Evolutionary conservation across 768 basidiomycete species (phyloP).

Genomic region (Lactarius deliciosus): DNA sequence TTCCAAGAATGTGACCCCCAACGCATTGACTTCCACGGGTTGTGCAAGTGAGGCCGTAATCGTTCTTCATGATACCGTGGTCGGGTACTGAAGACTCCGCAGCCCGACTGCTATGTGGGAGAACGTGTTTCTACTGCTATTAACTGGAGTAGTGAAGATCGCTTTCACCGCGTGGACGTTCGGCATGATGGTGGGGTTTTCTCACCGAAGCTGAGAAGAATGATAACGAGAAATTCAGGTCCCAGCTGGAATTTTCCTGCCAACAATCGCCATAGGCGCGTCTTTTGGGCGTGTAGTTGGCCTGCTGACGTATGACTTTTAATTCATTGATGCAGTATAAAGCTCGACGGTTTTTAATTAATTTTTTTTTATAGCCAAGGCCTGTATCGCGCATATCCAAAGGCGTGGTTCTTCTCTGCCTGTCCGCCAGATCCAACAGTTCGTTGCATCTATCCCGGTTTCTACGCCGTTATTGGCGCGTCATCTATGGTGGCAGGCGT

Average conservation of each 20-base stretch:
- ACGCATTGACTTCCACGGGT: conserved; percentile 66
- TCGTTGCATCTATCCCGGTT: conserved; percentile 70
- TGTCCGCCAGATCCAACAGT: conserved; percentile 72
- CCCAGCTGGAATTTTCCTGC: conserved; percentile 74
- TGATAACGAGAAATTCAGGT: conserved; percentile 42
- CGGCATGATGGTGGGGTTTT: conserved; percentile 61
- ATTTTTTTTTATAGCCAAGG: conserved; percentile 55
- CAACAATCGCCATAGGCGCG: conserved; percentile 73
- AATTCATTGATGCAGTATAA: background rate
- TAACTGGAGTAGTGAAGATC: conserved; percentile 63
- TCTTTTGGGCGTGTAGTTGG: conserved; percentile 71
- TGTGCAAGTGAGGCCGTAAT: conserved; percentile 66
- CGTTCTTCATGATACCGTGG: background rate
- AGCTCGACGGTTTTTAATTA: background rate
- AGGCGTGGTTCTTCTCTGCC: conserved; percentile 66
- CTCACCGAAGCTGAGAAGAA: background rate
- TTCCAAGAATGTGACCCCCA: conserved; percentile 78
- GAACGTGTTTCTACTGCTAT: conserved; percentile 63
- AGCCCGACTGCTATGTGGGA: conserved; percentile 67
- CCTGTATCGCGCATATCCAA: conserved; percentile 62
- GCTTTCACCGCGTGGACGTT: conserved; percentile 73
- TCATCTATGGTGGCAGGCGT: conserved; percentile 76
- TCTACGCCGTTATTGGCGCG: conserved; percentile 76
- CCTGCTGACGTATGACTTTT: conserved; percentile 53
- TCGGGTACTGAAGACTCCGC: conserved; percentile 6